Base-by-base conservation (phyloP, 352 stramenopile species). In the Globisporangium heterothallicum region DNA sequence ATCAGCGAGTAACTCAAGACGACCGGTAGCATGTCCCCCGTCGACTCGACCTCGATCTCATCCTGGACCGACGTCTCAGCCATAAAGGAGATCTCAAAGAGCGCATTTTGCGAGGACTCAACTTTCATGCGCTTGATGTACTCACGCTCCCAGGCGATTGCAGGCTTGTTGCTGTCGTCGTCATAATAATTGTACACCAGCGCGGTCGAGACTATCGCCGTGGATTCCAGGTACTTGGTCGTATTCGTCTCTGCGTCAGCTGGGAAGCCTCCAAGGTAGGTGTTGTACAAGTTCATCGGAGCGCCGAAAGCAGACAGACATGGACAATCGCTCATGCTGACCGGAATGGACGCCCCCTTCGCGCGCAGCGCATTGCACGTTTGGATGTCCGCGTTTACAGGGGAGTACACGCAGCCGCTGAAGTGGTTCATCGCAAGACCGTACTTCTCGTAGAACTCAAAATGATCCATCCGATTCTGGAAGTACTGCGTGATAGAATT, bases 251-350 rank as follows among this genome's bases (percentile, higher is more conserved):
- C 70, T 4, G 76, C 74, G 4, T 49, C 60, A 9, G 66, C 57
- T 8, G 76, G 76, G 36, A 81, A 82, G 7, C 72, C 66, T 25
- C 76, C 76, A 14, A 87, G 50, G 34, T 80, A 78, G 21, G 73
- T 75, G 53, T 82, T 87, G 67, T 85, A 87, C 58, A 82, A 30
- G 45, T 87, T 84, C 76, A 85, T 87, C 0, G 76, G 76, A 5
- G 74, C 79, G 6, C 76, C 76, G 32, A 83, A 85, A 26, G 69
- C 54, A 12, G 74, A 77, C 27, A 85, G 55, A 40, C 76, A 87
- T 8, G 76, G 76, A 8, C 76, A 87, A 44, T 84, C 70, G 42
- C 63, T 78, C 77, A 92, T 89, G 9, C 47, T 72, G 7, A 61
- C 18, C 8, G 82, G 82, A 26, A 86, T 56, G 36, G 65, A 66